Evolutionary conservation across 2,329 filamentous ascomycete species (phyloP).

Genomic region (Ophiostoma triangulosporum): DNA sequence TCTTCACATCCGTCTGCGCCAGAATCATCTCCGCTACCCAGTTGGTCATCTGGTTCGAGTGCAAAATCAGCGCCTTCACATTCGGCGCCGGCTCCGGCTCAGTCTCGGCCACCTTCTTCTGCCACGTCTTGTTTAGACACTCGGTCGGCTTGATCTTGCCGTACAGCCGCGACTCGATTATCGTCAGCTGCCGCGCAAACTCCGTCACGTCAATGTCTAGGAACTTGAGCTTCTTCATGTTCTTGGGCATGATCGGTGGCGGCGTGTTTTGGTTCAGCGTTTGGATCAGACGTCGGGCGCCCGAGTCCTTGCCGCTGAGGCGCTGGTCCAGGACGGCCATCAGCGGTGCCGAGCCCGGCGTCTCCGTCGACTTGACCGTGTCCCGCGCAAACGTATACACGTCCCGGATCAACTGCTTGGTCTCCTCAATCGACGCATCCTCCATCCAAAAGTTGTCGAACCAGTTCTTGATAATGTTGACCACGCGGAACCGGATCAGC

Average conservation of each 20-base stretch:
- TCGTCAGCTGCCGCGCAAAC: slow-evolving; percentile 93
- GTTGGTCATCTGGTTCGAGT: slow-evolving; percentile 97
- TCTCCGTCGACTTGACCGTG: slow-evolving; percentile 84
- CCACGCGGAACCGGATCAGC: slow-evolving; percentile 85
- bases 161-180: slow-evolving; percentile 90
- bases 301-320: slow-evolving; percentile 73
- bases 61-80: slow-evolving; percentile 88
- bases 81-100: slow-evolving; percentile 81
- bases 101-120: slow-evolving; percentile 77
- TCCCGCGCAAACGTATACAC: slow-evolving; percentile 87
- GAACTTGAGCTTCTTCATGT: slow-evolving; percentile 99
- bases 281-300: slow-evolving; percentile 72
- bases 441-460: slow-evolving; percentile 99
- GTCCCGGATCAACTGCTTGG: slow-evolving; percentile 70
- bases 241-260: slow-evolving; percentile 85
- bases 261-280: slow-evolving; percentile 75
- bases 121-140: slow-evolving; percentile 97
- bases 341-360: slow-evolving; percentile 71
- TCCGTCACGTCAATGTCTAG: slow-evolving; percentile 91
- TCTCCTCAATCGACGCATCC: slow-evolving; percentile 62
- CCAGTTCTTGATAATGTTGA: slow-evolving; percentile 97
- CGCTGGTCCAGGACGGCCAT: slow-evolving; percentile 83
- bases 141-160: slow-evolving; percentile 93
- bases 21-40: slow-evolving; percentile 99
- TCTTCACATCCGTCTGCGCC: slow-evolving; percentile 86